Evolutionary conservation across 2,329 filamentous ascomycete genomes (phyloP).

Genomic region (Phialocephala subalpina): DNA sequence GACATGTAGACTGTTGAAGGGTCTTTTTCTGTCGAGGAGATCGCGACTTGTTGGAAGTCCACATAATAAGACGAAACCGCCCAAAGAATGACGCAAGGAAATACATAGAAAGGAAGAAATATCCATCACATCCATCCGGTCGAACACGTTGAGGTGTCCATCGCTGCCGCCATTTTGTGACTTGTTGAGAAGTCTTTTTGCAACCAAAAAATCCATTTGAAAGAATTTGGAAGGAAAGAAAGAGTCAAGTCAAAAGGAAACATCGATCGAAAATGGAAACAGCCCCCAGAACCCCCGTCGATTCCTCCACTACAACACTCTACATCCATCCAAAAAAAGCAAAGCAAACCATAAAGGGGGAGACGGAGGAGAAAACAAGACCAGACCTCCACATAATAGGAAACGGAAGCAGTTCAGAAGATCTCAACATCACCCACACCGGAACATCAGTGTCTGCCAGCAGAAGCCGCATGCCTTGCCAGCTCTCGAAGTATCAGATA

Average conservation of each 20-base stretch:
- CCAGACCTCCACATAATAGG: not conserved
- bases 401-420: not conserved
- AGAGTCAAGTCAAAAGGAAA: not conserved
- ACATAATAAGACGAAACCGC: constrained; percentile 38
- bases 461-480: not conserved
- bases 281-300: not conserved
- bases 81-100: not conserved
- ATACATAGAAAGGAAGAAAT: not conserved
- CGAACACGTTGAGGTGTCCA: not conserved
- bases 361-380: not conserved
- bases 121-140: not conserved
- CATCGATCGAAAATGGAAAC: not conserved
- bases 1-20: constrained; percentile 6
- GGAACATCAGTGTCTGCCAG: not conserved
- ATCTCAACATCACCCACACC: not conserved
- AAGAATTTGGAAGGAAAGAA: not conserved
- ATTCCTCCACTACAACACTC: not conserved
- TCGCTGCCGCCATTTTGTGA: not conserved
- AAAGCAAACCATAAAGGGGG: not conserved
- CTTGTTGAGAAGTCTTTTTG: constrained; percentile 6
- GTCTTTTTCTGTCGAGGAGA: not conserved
- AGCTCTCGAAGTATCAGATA: not conserved
- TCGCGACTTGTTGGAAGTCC: constrained; percentile 2
- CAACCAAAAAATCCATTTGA: too few relatives aligned
- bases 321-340: not conserved